Percentiles rank a stretch among this genome's conserved stretches.
Evolutionary conservation across 352 stramenopile species (phyloP).

Genomic region (Blastocystis sp.): DNA sequence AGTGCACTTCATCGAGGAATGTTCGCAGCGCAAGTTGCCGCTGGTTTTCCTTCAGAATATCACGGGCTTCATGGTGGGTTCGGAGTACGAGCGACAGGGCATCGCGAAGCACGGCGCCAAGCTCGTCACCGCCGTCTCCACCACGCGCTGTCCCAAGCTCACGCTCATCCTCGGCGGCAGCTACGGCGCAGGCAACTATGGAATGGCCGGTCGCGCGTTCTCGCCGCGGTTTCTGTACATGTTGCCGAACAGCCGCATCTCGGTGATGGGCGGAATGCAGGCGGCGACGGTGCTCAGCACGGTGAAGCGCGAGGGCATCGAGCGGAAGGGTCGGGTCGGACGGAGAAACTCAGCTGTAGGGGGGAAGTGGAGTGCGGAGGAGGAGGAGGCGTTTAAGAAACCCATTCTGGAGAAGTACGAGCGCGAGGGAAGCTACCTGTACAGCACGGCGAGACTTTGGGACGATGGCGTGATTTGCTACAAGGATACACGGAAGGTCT

Average conservation of each 20-base stretch:
- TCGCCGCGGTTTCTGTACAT: constrained; percentile 89
- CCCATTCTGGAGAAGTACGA: constrained; percentile 89
- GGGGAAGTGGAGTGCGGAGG: constrained; percentile 66
- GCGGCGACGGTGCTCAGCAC: constrained; percentile 85
- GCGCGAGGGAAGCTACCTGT: constrained; percentile 81
- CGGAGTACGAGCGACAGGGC: constrained; percentile 85
- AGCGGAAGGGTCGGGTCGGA: constrained; percentile 60
- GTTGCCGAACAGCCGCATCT: constrained; percentile 88
- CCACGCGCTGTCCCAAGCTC: constrained; percentile 75
- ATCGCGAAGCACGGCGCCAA: constrained; percentile 82
- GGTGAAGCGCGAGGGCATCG: constrained; percentile 75
- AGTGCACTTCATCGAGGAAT: constrained; percentile 92
- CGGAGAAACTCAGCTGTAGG: not conserved
- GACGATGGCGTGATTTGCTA: constrained; percentile 95
- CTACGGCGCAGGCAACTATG: constrained; percentile 89
- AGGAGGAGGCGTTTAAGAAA: constrained; percentile 82
- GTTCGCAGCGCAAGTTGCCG: constrained; percentile 82
- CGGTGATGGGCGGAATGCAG: constrained; percentile 91
- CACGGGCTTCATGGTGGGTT: constrained; percentile 91
- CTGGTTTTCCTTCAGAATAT: constrained; percentile 97
- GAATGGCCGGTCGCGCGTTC: constrained; percentile 91
- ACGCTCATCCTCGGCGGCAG: constrained; percentile 88
- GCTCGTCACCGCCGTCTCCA: constrained; percentile 40
- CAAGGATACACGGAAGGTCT: constrained; percentile 77
- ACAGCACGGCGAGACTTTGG: constrained; percentile 85